Conservation (phyloP, 1,284 basidiomycete genomes). For the Cryptococcus floricola region DNA sequence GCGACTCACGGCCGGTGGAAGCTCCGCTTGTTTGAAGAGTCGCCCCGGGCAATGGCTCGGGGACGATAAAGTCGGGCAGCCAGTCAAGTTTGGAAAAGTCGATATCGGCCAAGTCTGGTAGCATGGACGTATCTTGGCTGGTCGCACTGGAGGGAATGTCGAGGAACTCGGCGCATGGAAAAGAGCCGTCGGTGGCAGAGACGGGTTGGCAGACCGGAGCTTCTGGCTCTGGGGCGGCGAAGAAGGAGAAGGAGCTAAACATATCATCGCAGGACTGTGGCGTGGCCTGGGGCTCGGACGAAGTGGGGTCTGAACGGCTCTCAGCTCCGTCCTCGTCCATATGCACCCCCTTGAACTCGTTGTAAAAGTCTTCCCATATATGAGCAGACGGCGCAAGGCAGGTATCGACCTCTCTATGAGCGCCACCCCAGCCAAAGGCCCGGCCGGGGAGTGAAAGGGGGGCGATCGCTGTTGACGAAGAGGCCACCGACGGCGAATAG, state of each 20-base stretch:
- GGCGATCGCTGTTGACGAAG: background rate
- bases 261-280: background rate
- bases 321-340: background rate
- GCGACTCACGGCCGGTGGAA: background rate
- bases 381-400: constrained; percentile 3
- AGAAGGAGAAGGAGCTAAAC: constrained; percentile 5
- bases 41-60: background rate
- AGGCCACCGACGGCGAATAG: constrained; percentile 4
- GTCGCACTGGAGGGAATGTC: constrained; percentile 9
- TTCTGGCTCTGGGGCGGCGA: background rate
- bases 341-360: background rate
- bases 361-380: constrained; percentile 11
- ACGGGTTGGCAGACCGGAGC: background rate
- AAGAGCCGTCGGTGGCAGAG: constrained; percentile 1
- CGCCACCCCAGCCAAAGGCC: too few relatives aligned
- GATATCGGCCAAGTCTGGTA: constrained; percentile 2
- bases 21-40: background rate
- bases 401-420: too few relatives aligned
- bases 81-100: constrained; percentile 6
- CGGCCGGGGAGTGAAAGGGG: too few relatives aligned
- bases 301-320: background rate
- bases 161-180: constrained; percentile 10
- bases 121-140: background rate
- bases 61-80: background rate
- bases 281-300: background rate